Base-by-base conservation (phyloP, 768 basidiomycete genomes). In the Terana coerulea region DNA sequence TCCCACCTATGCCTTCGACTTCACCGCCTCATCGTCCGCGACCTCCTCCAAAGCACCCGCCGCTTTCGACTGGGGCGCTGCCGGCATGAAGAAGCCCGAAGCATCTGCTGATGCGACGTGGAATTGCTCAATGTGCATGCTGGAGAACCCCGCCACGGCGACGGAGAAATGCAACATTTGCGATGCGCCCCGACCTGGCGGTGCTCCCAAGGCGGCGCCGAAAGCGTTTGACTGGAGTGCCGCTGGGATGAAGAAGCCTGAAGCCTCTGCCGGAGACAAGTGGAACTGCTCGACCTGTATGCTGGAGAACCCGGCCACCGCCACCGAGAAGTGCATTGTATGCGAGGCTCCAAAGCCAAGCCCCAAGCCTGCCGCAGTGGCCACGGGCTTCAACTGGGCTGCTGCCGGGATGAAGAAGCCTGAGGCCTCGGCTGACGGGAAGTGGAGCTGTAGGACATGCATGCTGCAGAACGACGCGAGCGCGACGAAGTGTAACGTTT, bases 361-460 rank as follows among this genome's bases (percentile, higher is more conserved):
- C 17, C 40, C 53, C 9, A 22, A 40, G 21, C 30, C 52, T 3
- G 37, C 46, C 3, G 46, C 52, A 11, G 37, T 39, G 7, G 14
- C 35, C 5, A 29, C 19, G 15, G 55, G 57, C 12, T 71, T 69
- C 53, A 55, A 69, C 21, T 86, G 80, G 76, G 69, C 75, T 3
- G 82, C 80, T 10, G 81, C 81, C 1, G 85, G 83, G 5, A 62
- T 77, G 51, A 81, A 77, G 54, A 59, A 72, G 5, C 75, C 80
- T 5, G 56, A 54, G n/a, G 40, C 54, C 24, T 45, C 66, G 4
- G 22, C 55, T 9, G 59, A 56, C 44, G 63, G 56, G 17, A 58
- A 52, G n/a, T 88, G 86, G 86, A 77, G 55, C 9, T 88, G 86
- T 59, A 66, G 62, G 0, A 59, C 64, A 3, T 90, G 87, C 54